Percentiles rank a stretch among this genome's conserved stretches.
These are phyloP conservation scores for Lumnitzera racemosa DNA, from an alignment of 345 rosid species.

Conservation along the genomic window DNA sequence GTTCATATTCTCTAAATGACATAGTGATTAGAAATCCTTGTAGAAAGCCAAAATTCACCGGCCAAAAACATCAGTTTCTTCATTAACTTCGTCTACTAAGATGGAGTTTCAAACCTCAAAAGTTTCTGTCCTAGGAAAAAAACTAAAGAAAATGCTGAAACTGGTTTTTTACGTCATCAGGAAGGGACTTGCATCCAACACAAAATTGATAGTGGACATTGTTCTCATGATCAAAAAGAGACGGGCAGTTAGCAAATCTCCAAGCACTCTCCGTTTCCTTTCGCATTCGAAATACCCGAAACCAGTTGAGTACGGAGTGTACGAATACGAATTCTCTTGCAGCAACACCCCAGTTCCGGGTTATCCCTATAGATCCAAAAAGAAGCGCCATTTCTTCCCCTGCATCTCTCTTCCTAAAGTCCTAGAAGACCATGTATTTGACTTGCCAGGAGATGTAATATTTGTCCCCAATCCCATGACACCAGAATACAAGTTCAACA, in stretches of 20 bases:
- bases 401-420: constrained; percentile 1
- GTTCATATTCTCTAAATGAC: too few relatives aligned
- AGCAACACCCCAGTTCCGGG: constrained; percentile 2
- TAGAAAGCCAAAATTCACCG: too few relatives aligned
- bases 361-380: background rate
- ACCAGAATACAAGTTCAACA: constrained; percentile 5
- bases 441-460: background rate
- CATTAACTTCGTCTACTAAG: background rate
- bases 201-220: constrained; percentile 1
- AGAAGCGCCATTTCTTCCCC: constrained; percentile 1
- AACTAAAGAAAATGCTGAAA: constrained; percentile 4
- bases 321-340: constrained; percentile 11
- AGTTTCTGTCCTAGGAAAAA: constrained; percentile 2
- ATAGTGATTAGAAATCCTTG: too few relatives aligned
- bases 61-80: background rate
- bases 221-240: background rate
- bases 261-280: background rate
- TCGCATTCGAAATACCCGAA: background rate
- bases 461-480: background rate
- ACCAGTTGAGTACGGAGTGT: background rate
- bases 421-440: background rate
- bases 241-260: background rate
- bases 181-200: constrained; percentile 3
- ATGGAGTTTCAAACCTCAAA: constrained; percentile 6
- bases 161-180: background rate